Percentiles rank a stretch among this genome's conserved stretches.
These are phyloP conservation scores for Pseudopyricularia javanii DNA, from an alignment of 2,329 filamentous ascomycete species.

Conservation along the genomic window DNA sequence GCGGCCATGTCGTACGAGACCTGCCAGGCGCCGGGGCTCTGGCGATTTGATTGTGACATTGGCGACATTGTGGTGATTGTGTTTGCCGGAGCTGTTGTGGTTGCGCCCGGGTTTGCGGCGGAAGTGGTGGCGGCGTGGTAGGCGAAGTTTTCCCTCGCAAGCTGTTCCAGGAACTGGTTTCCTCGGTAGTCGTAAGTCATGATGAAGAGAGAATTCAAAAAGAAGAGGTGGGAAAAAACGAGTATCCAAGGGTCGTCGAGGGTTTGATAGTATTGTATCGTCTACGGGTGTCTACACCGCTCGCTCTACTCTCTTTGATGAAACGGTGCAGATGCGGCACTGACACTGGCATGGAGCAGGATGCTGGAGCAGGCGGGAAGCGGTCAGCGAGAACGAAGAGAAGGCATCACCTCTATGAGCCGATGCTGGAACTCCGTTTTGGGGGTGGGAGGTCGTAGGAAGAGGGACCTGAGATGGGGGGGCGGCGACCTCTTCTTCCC, in stretches of 20 bases:
- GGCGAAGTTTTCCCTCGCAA: conserved; percentile 40
- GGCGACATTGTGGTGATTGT: conserved; percentile 21
- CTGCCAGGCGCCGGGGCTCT: conserved; percentile 30
- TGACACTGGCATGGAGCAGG: conserved; percentile 1
- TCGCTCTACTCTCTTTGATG: conserved; percentile 19
- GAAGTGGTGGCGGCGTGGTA: conserved; percentile 25
- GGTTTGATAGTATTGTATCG: conserved; percentile 29
- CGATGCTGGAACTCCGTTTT: conserved; percentile 10
- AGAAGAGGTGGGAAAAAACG: conserved; percentile 6
- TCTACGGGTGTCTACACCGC: conserved; percentile 23
- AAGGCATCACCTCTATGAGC: background rate
- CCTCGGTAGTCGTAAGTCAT: conserved; percentile 51
- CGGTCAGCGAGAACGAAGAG: background rate
- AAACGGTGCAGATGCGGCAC: conserved; percentile 1
- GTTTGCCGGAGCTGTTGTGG: conserved; percentile 19
- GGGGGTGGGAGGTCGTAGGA: conserved; percentile 2
- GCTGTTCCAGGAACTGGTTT: conserved; percentile 47
- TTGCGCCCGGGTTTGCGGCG: conserved; percentile 21
- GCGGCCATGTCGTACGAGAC: conserved; percentile 37
- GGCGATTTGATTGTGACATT: conserved; percentile 24
- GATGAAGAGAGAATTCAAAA: conserved; percentile 20
- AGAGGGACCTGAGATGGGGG: conserved; percentile 5
- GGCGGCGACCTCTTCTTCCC: background rate
- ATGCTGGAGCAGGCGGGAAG: background rate
- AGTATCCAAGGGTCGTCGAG: conserved; percentile 12